phyloP scores from a whole-genome alignment of 306 rosid genomes.

The Rubus idaeus region DNA sequence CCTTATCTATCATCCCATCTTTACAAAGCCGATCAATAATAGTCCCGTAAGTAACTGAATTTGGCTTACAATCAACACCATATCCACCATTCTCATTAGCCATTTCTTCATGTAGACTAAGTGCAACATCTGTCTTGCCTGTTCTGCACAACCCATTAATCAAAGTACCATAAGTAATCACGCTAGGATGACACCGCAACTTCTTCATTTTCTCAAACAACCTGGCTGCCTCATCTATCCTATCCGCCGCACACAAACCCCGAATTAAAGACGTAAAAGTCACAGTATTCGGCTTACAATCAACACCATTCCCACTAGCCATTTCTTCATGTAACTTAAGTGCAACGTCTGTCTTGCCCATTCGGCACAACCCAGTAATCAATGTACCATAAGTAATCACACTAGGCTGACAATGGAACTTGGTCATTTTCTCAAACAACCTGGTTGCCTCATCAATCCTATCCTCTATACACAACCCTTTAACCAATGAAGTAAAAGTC shows the following conservation, averaged over 20 bases:
- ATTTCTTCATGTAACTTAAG: conserved; percentile 43
- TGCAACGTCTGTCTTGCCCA: conserved; percentile 27
- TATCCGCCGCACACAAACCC: neutral
- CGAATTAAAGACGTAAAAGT: no score
- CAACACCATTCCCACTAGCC: conserved; percentile 25
- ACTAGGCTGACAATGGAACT: conserved; percentile 36
- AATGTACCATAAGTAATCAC: conserved; percentile 34
- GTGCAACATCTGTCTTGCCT: conserved; percentile 28
- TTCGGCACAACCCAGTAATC: conserved; percentile 45
- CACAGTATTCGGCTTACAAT: conserved; percentile 28
- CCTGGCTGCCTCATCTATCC: conserved; percentile 29
- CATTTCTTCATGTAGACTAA: conserved; percentile 45
- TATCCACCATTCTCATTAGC: conserved; percentile 19
- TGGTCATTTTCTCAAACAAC: conserved; percentile 34
- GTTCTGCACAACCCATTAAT: conserved; percentile 47
- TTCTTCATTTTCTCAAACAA: conserved; percentile 34
- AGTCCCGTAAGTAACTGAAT: conserved; percentile 25
- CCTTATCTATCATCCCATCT: conserved; percentile 41
- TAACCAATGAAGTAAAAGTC: conserved; percentile 37
- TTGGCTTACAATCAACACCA: conserved; percentile 33
- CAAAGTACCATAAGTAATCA: conserved; percentile 34
- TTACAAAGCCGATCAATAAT: conserved; percentile 53
- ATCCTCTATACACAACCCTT: conserved; percentile 43
- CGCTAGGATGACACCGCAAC: conserved; percentile 36
- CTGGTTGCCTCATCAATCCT: conserved; percentile 29